Base-by-base conservation (phyloP, 1,139 yeast species). In the Pichia sp. region DNA sequence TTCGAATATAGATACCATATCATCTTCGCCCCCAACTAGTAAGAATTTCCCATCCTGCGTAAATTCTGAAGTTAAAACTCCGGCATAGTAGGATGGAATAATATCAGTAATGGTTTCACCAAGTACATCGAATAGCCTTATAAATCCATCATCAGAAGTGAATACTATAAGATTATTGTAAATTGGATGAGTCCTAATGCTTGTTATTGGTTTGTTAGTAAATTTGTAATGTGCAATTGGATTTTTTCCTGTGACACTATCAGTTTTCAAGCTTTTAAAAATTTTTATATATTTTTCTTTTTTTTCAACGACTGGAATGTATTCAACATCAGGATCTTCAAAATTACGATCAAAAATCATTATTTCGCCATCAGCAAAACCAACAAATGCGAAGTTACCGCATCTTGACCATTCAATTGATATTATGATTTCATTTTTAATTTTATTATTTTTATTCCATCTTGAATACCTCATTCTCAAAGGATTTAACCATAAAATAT, bases 71-170 rank as follows among this genome's bases (percentile, higher is more conserved):
- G 77, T 73, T 32, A 76, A 63, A 16, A 83, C 65, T 0, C 90
- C 89, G 35, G 82, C 87, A 58, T 80, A 86, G 57, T 80, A 82
- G 40, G 84, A 75, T 6, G 87, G 79, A 37, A 80, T 62, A 1
- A 82, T 67, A 57, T 83, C 94, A 1, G 79, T 68, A 4, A 82
- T 57, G 31, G 49, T 54, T 49, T 78, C 79, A 11, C 63, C 63
- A 26, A 62, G 65, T 5, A 80, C 60, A 58, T 82, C 84, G 37
- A 85, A 63, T 28, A 84, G 57, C 40, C 84, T 65, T 16, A 82
- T 66, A 51, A 75, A 74, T 1, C 92, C 95, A 58, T 83, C 90
- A 52, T 78, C 83, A 6, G 80, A 68, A 0, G 84, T 78, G 35
- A 82, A 60, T 0, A 83, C 79, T 22, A 70, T 43, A 6, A 66